Evolutionary conservation across 2,329 filamentous ascomycete species (phyloP).

Genomic region (Diaporthe vexans): DNA sequence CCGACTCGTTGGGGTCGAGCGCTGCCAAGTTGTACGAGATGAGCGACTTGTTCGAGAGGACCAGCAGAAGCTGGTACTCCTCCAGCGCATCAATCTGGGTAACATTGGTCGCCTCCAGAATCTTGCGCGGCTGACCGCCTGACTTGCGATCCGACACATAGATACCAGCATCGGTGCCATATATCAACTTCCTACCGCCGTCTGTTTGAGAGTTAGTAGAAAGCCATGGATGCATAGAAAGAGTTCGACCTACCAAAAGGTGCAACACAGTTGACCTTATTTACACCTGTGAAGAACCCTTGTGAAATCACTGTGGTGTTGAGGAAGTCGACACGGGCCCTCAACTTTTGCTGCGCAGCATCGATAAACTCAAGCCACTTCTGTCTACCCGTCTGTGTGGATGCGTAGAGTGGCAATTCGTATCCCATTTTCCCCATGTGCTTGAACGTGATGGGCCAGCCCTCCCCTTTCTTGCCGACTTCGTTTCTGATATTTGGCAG

Average conservation of each 20-base stretch:
- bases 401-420: constrained; percentile 89
- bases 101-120: constrained; percentile 87
- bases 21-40: constrained; percentile 91
- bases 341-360: constrained; percentile 86
- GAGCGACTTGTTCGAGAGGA: constrained; percentile 93
- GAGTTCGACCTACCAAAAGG: constrained; percentile 78
- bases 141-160: constrained; percentile 92
- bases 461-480: constrained; percentile 76
- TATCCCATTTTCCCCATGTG: constrained; percentile 97
- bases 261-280: constrained; percentile 94
- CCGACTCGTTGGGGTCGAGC: constrained; percentile 85
- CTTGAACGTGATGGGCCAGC: constrained; percentile 95
- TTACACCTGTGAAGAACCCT: constrained; percentile 73
- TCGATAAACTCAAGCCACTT: constrained; percentile 99
- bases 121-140: constrained; percentile 83
- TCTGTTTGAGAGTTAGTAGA: constrained; percentile 65
- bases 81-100: constrained; percentile 97
- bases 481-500: constrained; percentile 69
- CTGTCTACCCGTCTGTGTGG: constrained; percentile 86
- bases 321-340: constrained; percentile 92
- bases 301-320: constrained; percentile 75
- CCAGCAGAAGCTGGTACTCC: constrained; percentile 91
- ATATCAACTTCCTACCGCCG: constrained; percentile 93
- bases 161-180: constrained; percentile 94
- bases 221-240: background rate